phyloP scores from a whole-genome alignment of 2,329 filamentous ascomycete species.

The Botrytis porri region DNA sequence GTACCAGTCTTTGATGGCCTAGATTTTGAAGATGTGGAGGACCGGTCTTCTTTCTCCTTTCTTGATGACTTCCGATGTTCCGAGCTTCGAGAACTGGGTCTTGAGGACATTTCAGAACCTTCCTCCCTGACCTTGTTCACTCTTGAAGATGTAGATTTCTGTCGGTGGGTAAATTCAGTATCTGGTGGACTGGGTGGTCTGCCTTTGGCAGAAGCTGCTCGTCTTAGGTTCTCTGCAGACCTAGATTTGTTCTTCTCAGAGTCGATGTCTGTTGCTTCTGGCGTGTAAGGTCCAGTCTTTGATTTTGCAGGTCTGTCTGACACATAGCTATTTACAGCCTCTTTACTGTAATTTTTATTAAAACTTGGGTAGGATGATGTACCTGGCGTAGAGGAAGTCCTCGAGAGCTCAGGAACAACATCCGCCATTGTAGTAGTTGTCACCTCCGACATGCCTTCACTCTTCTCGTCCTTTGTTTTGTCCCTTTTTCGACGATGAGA shows the following conservation, averaged over 20 bases:
- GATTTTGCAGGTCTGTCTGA: constrained; percentile 25
- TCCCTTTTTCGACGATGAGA: constrained; percentile 35
- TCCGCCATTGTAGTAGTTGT: constrained; percentile 43
- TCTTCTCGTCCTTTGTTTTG: constrained; percentile 28
- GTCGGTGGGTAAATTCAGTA: constrained; percentile 53
- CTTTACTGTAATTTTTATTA: constrained; percentile 89
- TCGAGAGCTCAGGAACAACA: constrained; percentile 47
- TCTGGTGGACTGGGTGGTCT: constrained; percentile 63
- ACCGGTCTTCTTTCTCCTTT: constrained; percentile 45
- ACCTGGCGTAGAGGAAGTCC: constrained; percentile 37
- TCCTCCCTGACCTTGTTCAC: constrained; percentile 43
- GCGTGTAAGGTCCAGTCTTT: constrained; percentile 52
- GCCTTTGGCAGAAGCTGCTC: constrained; percentile 44
- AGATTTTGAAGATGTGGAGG: constrained; percentile 53
- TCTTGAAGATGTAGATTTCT: constrained; percentile 38
- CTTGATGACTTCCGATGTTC: constrained; percentile 38
- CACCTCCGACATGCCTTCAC: constrained; percentile 27
- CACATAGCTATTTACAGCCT: constrained; percentile 61
- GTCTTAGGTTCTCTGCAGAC: constrained; percentile 44
- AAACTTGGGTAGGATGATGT: constrained; percentile 65
- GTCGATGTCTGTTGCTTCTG: constrained; percentile 69
- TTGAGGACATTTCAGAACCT: constrained; percentile 35
- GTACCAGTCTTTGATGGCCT: constrained; percentile 55
- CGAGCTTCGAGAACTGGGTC: constrained; percentile 44
- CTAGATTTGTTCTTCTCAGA: constrained; percentile 48